Base-by-base conservation (phyloP, 768 basidiomycete species). In the Lactifluus subvellereus region DNA sequence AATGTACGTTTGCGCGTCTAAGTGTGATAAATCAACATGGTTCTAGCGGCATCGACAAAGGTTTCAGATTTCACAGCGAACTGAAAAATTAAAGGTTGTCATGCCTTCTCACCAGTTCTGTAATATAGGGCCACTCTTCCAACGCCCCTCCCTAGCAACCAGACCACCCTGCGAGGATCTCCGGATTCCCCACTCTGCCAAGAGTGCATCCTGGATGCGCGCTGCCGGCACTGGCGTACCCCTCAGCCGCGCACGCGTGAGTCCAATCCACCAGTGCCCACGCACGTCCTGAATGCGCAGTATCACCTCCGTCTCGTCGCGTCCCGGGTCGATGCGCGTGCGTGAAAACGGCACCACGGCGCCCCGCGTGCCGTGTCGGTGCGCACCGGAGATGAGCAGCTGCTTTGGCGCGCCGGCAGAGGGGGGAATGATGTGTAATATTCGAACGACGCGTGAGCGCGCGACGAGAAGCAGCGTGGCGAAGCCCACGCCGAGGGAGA, bases 191-290 rank as follows among this genome's bases (percentile, higher is more conserved):
- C 67, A 68, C 27, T 59, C 59, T 3, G 43, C 42, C 59, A 54
- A 45, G 43, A 67, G 37, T 30, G 56, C 43, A 5, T 67, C 60
- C 20, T 61, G 65, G 55, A 64, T 57, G 32, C 42, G 66, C 45
- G 42, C 51, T 2, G 61, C 48, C 16, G 56, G 45, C 4, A 61
- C 55, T 6, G 48, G 33, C 32, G 38, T 14, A 37, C 67, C 67
- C 11, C 66, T 45, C 49, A 68, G 18, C 48, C 48, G 57, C 18
- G 61, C 67, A 20, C 48, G 40, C 4, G n/a, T 56, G 32, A 67
- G 61, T 27, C 55, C 67, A 3, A 68, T 50, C 67, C 65, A 67
- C 67, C 67, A 68, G 47, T 68, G 67, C 13, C 65, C 67, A n/a
- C 61, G 61, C 58, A 60, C 52, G 37, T 59, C 67, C 33, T 62